A percentile compares a stretch with the other conserved stretches of the same genome.
Conservation (phyloP, 176 grass and related monocot genomes). For the Bonia amplexicaulis region DNA sequence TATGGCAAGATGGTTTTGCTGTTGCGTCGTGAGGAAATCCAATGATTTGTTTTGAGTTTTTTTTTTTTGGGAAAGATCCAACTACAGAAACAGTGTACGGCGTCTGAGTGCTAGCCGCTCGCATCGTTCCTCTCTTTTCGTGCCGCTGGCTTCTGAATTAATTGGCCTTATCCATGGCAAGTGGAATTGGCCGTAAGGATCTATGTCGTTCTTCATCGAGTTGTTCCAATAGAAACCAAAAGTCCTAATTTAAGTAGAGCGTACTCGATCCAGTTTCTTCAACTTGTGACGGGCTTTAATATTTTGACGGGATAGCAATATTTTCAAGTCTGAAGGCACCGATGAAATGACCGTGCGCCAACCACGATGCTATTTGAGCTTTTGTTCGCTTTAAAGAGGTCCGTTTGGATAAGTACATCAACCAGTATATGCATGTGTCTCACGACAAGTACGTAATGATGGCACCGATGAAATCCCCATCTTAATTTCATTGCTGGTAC, state of each 20-base stretch:
- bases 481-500: slow-evolving; percentile 20
- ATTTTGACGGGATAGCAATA: not conserved
- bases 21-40: not conserved
- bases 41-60: not conserved
- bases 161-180: not conserved
- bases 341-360: slow-evolving; percentile 26
- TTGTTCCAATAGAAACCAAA: slow-evolving; percentile 23
- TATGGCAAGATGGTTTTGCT: fast-evolving
- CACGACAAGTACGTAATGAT: slow-evolving; percentile 36
- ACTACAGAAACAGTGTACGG: not conserved
- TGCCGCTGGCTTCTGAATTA: not conserved
- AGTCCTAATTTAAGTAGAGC: not conserved
- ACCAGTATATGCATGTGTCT: slow-evolving; percentile 41
- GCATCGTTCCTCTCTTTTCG: too few relatives aligned
- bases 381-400: not conserved
- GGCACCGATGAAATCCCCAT: slow-evolving; percentile 32
- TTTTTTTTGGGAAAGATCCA: not conserved
- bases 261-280: not conserved
- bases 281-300: slow-evolving; percentile 32
- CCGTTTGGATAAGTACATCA: slow-evolving; percentile 32
- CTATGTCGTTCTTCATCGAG: slow-evolving; percentile 9
- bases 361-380: slow-evolving; percentile 18
- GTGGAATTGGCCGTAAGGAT: slow-evolving; percentile 1
- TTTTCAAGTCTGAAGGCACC: slow-evolving; percentile 27
- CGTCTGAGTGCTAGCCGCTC: not conserved